phyloP scores from a whole-genome alignment of 2,329 filamentous ascomycete species.

The Chrysosporium queenslandicum region DNA sequence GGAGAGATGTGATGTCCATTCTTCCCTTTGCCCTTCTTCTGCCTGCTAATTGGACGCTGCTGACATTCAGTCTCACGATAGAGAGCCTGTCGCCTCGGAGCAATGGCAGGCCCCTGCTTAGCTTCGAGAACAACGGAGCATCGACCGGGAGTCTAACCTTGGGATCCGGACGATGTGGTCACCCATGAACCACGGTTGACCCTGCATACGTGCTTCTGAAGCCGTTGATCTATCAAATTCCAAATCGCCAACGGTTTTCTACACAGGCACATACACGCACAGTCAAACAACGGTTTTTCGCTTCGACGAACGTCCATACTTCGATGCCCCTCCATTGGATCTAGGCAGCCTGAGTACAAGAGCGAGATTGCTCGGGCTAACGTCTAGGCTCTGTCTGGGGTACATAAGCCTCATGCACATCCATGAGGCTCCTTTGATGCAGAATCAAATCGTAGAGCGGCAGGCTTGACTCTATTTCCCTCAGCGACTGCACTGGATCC shows the following conservation, averaged over 20 bases:
- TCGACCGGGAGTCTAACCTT: constrained; percentile 9
- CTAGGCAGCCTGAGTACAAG: too few species aligned
- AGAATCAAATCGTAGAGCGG: not conserved
- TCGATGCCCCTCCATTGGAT: not conserved
- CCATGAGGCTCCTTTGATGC: not conserved
- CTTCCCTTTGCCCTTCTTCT: not conserved
- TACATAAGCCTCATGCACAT: constrained; percentile 11
- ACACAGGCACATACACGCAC: not conserved
- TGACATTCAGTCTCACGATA: not conserved
- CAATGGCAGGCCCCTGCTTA: not conserved
- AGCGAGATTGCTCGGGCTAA: not conserved
- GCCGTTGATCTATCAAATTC: not conserved
- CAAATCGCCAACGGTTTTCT: not conserved
- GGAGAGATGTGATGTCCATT: not conserved
- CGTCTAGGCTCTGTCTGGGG: constrained; percentile 8
- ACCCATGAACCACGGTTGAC: not conserved
- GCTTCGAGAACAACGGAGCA: not conserved
- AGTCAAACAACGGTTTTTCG: not conserved
- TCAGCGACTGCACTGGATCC: not conserved
- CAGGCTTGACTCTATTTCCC: not conserved
- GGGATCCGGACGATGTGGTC: not conserved
- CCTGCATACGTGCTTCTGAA: not conserved
- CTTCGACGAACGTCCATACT: not conserved
- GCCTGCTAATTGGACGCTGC: not conserved
- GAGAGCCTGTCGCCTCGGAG: not conserved